These are phyloP conservation scores for Stagonosporopsis chrysanthemi DNA, from an alignment of 2,329 filamentous ascomycete genomes.

Conservation along the genomic window DNA sequence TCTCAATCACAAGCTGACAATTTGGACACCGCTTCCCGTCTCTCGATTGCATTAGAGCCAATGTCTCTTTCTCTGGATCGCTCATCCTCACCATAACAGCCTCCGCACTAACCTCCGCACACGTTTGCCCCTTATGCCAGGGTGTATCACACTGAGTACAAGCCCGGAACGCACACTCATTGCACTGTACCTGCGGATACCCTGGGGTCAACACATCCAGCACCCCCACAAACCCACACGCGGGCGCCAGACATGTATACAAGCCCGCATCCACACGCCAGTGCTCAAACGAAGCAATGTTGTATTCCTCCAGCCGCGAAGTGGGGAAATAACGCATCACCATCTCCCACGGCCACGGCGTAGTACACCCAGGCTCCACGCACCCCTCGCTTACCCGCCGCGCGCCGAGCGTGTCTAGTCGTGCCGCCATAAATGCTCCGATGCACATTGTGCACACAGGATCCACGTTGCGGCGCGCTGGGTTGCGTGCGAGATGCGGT, in stretches of 20 bases:
- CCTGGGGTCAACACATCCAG: constrained; percentile 27
- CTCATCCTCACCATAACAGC: constrained; percentile 32
- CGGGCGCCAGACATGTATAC: constrained; percentile 26
- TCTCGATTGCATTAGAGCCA: constrained; percentile 33
- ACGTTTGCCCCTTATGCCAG: constrained; percentile 38
- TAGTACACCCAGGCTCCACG: constrained; percentile 32
- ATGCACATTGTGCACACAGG: constrained; percentile 42
- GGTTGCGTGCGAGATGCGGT: constrained; percentile 31
- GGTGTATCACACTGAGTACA: constrained; percentile 33
- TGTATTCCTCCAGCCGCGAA: constrained; percentile 32
- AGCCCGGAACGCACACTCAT: constrained; percentile 26
- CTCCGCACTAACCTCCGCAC: constrained; percentile 29
- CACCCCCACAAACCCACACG: constrained; percentile 26
- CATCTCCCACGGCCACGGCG: constrained; percentile 27
- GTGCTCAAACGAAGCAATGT: constrained; percentile 34
- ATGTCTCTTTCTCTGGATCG: constrained; percentile 29
- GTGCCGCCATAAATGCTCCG: constrained; percentile 29
- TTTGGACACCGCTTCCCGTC: constrained; percentile 42
- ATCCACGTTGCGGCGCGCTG: constrained; percentile 24
- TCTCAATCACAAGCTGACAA: constrained; percentile 41
- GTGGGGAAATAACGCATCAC: constrained; percentile 33
- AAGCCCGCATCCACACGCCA: constrained; percentile 25
- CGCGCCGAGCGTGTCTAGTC: constrained; percentile 32
- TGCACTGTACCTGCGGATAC: constrained; percentile 37
- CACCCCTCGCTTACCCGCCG: constrained; percentile 30